Evolutionary conservation across 176 grass and related monocot genomes (phyloP), one percentile per base, ranked within the genome.

Genomic region (Zizania latifolia): DNA sequence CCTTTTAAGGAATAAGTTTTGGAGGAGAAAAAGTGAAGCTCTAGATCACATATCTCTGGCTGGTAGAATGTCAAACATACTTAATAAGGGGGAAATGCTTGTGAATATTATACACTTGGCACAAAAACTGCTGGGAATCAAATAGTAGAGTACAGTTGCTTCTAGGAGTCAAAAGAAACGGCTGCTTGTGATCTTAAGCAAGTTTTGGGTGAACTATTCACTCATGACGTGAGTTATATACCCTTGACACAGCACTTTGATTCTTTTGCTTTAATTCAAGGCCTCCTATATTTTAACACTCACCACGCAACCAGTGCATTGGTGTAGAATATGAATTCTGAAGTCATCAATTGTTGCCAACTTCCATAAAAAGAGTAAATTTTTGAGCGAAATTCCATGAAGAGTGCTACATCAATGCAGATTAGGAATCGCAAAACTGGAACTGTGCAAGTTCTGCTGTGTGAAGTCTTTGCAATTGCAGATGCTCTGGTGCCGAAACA

Each of bases 161-260:
- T 65, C 17, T 3, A 66, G 2, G 35, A 39, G 10, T 12, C 1
- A 15, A 66, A 26, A 23, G 34, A 12, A 17, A 37, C n/a, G 60
- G 11, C 10, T 26, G 22, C 21, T 6, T 16, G 22, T 8, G 12
- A 28, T 48, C 6, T 48, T 27, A 48, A 0, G 44, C 39, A 69
- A 48, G 8, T 17, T 45, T 31, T 69, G 37, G 41, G 66, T 19
- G 32, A 62, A 48, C 51, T 40, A 17, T 55, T 30, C 68, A 81
- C 84, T 84, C 38, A 56, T 76, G 30, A 90, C 56, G 45, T 28
- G 79, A 73, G 79, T 57, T 11, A 90, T 78, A 62, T 21, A 53
- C 87, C 86, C 70, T 73, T 84, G 78, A 83, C 75, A 16, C 79
- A 62, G 62, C 80, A 86, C 60, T 71, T 71, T 39, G 83, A 81